Base-by-base conservation (phyloP, 2,329 filamentous ascomycete genomes). In the Alternaria tenuissima region DNA sequence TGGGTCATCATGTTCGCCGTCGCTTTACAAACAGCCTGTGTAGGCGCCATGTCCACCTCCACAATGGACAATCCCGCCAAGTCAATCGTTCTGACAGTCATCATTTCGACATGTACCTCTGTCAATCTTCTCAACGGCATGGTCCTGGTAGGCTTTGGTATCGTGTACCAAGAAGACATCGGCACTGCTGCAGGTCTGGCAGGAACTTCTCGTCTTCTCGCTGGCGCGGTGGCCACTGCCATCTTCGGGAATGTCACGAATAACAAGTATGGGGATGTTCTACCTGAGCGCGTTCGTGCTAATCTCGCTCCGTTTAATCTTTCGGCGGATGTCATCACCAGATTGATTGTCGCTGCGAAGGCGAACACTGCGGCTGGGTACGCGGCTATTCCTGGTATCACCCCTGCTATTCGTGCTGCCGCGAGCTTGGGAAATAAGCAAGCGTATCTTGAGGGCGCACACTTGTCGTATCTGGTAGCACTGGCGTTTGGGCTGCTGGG, bases 121-220 rank as follows among this genome's bases (percentile, higher is more conserved):
- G 66, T 75, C 51, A 72, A 73, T 48, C 52, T 75, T 1, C 61
- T 74, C 7, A 75, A 74, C 34, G 71, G 69, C 18, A 71, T 75
- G 69, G 71, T 74, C 0, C 61, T 75, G 4, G 70, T 75, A 4
- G 71, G 72, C 9, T 72, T 74, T 18, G 71, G 72, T 14, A 74
- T 73, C 34, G 68, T 73, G 2, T 70, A 72, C 32, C 72, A 74
- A 47, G 68, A 73, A 51, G 70, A 73, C 12, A 74, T 74, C 34
- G 71, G 72, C n/a, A 74, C 71, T 11, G 72, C 70, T 4, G 71
- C 71, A 5, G 72, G 72, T 43, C 67, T 75, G 1, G 69, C 71
- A 3, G 71, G 70, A 28, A 73, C 72, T n/a, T 69, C 64, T 5
- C 68, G 71, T 5, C 63, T 75, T 0, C 70, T 74, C 20, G 68